Conservation (phyloP, 2,329 filamentous ascomycete species). For the Capronia epimyces region DNA sequence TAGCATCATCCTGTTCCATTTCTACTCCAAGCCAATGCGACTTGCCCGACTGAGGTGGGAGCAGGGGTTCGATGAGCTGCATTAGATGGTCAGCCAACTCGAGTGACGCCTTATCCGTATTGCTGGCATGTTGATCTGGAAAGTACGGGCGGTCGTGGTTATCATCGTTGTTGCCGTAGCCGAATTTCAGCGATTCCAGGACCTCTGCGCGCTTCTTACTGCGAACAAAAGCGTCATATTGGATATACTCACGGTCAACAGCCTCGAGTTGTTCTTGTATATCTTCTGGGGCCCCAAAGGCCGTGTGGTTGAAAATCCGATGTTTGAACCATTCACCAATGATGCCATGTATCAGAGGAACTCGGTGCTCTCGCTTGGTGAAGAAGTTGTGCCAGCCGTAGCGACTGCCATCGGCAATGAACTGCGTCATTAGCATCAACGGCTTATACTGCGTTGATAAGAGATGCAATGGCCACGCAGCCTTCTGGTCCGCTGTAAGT, state of each 20-base stretch:
- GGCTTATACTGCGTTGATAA: slow-evolving; percentile 7
- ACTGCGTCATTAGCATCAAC: slow-evolving; percentile 10
- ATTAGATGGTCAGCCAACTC: slow-evolving; percentile 11
- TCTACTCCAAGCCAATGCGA: not conserved
- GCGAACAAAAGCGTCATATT: slow-evolving; percentile 25
- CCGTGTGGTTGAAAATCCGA: slow-evolving; percentile 25
- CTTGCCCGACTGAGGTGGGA: slow-evolving; percentile 1
- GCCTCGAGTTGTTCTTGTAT: slow-evolving; percentile 11
- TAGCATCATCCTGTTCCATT: not conserved
- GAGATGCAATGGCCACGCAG: slow-evolving; percentile 20
- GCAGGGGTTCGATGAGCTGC: slow-evolving; percentile 12
- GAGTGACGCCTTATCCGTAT: slow-evolving; percentile 3
- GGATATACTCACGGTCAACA: slow-evolving; percentile 21
- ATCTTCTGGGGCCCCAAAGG: slow-evolving; percentile 11
- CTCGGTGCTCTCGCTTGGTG: slow-evolving; percentile 18
- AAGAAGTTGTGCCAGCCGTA: slow-evolving; percentile 26
- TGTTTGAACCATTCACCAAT: slow-evolving; percentile 21
- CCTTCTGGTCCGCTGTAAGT: slow-evolving; percentile 10
- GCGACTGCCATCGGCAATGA: slow-evolving; percentile 18
- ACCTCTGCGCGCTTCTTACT: slow-evolving; percentile 16
- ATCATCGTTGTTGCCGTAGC: not conserved
- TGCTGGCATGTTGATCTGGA: not conserved
- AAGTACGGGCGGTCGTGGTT: not conserved
- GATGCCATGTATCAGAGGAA: slow-evolving; percentile 21
- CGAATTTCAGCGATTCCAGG: slow-evolving; percentile 5